Conservation (phyloP, 2,329 filamentous ascomycete genomes). For the Fusarium anthophilum region DNA sequence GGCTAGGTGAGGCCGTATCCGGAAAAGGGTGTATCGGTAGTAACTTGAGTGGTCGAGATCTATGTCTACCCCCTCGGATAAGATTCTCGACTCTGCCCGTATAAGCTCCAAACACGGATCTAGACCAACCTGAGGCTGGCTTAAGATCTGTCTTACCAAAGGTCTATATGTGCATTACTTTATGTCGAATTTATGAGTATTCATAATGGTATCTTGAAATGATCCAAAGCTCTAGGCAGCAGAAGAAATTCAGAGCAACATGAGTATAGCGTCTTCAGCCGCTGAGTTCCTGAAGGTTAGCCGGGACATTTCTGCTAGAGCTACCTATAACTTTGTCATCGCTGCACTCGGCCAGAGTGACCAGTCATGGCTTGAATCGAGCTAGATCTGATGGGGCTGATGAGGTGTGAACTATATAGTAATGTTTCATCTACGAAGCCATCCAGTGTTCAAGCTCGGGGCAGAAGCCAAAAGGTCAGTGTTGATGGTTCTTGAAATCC, state of each 20-base stretch:
- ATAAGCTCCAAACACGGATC: not conserved
- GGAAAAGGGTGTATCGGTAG: not conserved
- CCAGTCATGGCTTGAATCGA: not conserved
- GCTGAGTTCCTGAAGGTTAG: not conserved
- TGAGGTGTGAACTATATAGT: not conserved
- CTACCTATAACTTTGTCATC: not conserved
- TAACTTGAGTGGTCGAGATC: not conserved
- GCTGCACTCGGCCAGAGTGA: not conserved
- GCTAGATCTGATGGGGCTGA: not conserved
- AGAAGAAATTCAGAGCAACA: constrained; percentile 3
- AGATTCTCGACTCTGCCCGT: not conserved
- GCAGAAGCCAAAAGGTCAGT: not conserved
- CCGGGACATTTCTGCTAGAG: not conserved
- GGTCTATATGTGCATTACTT: not conserved
- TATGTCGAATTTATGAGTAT: not conserved
- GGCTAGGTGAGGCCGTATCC: not conserved
- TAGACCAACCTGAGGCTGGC: not conserved
- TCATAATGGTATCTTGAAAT: not conserved
- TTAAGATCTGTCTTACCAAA: too few relatives aligned
- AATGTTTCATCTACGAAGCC: not conserved
- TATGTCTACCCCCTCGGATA: not conserved
- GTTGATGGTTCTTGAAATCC: not conserved
- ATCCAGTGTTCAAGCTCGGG: not conserved
- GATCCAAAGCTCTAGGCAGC: not conserved
- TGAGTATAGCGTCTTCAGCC: constrained; percentile 23